Evolutionary conservation across 2,329 filamentous ascomycete species (phyloP), one percentile per base, ranked within the genome.

Genomic region (Didymella pinodella): DNA sequence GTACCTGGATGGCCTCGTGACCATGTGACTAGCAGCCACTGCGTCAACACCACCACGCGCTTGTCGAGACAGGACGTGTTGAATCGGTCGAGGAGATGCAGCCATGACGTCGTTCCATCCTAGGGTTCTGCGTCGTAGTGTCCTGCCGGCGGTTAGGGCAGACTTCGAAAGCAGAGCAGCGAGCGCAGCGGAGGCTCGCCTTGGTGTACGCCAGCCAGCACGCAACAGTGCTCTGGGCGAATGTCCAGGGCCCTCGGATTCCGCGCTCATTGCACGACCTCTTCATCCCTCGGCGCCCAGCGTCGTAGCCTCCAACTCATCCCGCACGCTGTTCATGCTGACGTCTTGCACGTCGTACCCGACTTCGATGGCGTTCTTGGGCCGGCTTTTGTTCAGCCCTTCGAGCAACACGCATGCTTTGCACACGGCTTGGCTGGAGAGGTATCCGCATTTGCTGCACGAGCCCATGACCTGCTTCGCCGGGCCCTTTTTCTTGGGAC

Each of bases 341-440:
- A 65, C 52, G 18, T 69, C 63, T 22, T 71, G 64, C 34, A 54
- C 65, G 0, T 74, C 67, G 32, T 69, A 71, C 0, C 62, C 70
- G 1, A 77, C 64, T 31, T 76, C 71, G 40, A 78, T 74, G 12
- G 41, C 56, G 29, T 72, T 73, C 66, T 78, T 80, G 0, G 83
- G 81, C 11, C 81, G 67, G 62, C 82, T 86, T 70, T 95, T 97
- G 75, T 99, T 99, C 47, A 99, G 77, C 0, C 90, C 92, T 68
- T 98, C 93, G 2, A 99, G 84, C 44, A 99, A 81, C 62, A 88
- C 90, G 75, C 95, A 99, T 0, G 95, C 95, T 78, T 99, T 96
- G 79, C 95, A 99, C 38, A 97, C 86, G 29, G 87, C 86, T 77
- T 99, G 95, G 69, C 93, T 97, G 2, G 95, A 97, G 77, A 99